These are phyloP conservation scores for Dentipellis fragilis DNA, from an alignment of 768 basidiomycete genomes.

Conservation along the genomic window DNA sequence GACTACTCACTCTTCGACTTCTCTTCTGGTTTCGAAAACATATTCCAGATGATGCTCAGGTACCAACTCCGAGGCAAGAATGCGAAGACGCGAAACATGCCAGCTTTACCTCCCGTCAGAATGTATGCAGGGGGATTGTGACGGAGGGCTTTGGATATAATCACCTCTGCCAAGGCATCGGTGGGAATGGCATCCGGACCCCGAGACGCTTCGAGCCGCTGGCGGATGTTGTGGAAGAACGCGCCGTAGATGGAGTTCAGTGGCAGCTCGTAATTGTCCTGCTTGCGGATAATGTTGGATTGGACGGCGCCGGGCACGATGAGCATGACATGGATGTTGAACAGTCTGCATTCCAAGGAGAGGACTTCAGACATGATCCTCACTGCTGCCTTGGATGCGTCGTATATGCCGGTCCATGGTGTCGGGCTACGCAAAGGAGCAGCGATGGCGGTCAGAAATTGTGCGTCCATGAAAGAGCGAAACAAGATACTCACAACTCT, in stretches of 20 bases:
- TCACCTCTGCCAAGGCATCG: conserved; percentile 37
- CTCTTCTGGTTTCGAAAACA: background rate
- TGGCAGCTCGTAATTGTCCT: conserved; percentile 49
- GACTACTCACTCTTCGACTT: background rate
- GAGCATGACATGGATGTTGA: conserved; percentile 62
- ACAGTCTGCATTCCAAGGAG: conserved; percentile 63
- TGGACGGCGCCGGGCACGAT: conserved; percentile 55
- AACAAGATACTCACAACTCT: conserved; percentile 50
- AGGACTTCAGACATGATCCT: conserved; percentile 54
- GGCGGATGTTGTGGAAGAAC: conserved; percentile 29
- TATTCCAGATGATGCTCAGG: conserved; percentile 32
- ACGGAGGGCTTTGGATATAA: conserved; percentile 41
- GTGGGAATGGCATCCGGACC: conserved; percentile 35
- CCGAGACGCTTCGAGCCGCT: conserved; percentile 48
- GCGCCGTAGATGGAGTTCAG: conserved; percentile 33
- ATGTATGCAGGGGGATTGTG: conserved; percentile 40
- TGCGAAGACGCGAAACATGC: conserved; percentile 33
- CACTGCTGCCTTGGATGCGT: conserved; percentile 47
- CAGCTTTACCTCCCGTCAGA: conserved; percentile 35
- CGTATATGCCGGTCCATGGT: conserved; percentile 59
- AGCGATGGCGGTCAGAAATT: conserved; percentile 55
- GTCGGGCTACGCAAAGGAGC: conserved; percentile 57
- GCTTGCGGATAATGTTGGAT: conserved; percentile 55
- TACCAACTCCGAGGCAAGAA: conserved; percentile 42
- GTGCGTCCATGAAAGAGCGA: conserved; percentile 23